phyloP scores from a whole-genome alignment of 768 basidiomycete genomes.

The Suillus cothurnatus region DNA sequence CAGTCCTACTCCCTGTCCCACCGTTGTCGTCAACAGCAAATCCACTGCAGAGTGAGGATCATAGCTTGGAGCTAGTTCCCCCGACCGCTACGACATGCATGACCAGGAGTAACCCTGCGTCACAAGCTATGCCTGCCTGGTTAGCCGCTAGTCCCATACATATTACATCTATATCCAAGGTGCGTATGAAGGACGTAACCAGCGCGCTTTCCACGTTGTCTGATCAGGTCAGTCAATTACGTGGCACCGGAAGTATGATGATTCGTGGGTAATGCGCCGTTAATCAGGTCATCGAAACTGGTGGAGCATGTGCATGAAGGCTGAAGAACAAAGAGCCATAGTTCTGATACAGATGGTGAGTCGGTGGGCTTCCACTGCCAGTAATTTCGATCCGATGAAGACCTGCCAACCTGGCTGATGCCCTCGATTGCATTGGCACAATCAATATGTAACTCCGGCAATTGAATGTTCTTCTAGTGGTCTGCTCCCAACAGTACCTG shows the following conservation, averaged over 20 bases:
- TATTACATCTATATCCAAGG: background rate
- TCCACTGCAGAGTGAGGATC: background rate
- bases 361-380: background rate
- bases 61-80: background rate
- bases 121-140: background rate
- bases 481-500: background rate
- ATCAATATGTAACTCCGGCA: background rate
- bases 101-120: slow-evolving; percentile 1
- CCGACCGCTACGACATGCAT: background rate
- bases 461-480: background rate
- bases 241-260: background rate
- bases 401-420: background rate
- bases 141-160: background rate
- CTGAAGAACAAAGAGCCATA: background rate
- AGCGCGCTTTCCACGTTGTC: slow-evolving; percentile 1
- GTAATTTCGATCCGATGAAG: background rate
- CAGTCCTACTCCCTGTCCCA: background rate
- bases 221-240: slow-evolving; percentile 3
- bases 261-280: background rate
- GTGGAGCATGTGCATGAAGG: background rate
- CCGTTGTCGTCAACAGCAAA: slow-evolving; percentile 5
- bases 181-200: background rate
- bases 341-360: background rate
- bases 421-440: background rate
- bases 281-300: background rate